Evolutionary conservation across 1,284 basidiomycete genomes (phyloP), one percentile per base, ranked within the genome.

Genomic region (Apiotrichum montevideense): DNA sequence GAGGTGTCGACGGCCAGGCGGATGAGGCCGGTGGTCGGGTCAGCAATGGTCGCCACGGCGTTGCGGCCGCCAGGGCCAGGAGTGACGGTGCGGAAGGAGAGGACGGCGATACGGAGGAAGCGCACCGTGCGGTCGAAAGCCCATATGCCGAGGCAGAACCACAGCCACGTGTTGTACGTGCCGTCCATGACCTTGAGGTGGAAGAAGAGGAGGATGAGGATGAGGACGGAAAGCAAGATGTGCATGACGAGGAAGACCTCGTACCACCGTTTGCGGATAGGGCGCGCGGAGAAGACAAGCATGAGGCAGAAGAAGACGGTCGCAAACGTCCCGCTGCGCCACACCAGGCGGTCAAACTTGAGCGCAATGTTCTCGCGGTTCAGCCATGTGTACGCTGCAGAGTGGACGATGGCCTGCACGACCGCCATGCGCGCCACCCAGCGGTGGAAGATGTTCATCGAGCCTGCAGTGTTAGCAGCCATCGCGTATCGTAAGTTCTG

Each of bases 361-460:
- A 34, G 33, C 7, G 40, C 46, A 4, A 62, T 35, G 21, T 52
- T 34, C 13, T 46, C 43, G 8, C 53, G 35, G 34, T 64, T 47
- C 6, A 58, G 45, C 48, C 33, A 47, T 7, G 40, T 45, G 14
- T 41, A 60, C 56, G 35, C 47, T 3, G 58, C 45, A 37, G 63
- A 63, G 52, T 71, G 69, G 9, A 64, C 57, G 6, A 69, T 54
- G 8, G 62, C 67, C 49, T 70, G 65, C 6, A 63, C 13, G 2
- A 58, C 58, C 3, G 62, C 54, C 3, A 66, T 53, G 39, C 64
- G 53, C 6, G 66, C 68, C 3, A 65, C 54, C 63, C 65, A 69
- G 41, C 67, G 65, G 52, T 71, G 69, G 59, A 69, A 71, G 37
- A 67, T 33, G 60, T 69, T 69, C 43, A 57, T 44, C n/a, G 53